Conservation (phyloP, 106 monocot genomes). For the Dioscorea alata region DNA sequence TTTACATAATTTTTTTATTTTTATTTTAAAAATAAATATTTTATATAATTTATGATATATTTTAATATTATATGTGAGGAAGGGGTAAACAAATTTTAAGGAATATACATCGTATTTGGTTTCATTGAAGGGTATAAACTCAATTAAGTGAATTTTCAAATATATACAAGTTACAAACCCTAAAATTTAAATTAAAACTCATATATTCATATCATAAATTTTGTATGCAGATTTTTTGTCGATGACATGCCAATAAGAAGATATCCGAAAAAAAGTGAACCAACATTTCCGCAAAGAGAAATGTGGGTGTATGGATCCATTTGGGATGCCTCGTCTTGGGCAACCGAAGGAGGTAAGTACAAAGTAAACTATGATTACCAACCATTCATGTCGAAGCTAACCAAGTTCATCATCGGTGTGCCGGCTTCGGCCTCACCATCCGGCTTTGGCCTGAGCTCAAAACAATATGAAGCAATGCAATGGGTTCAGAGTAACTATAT, state of each 20-base stretch:
- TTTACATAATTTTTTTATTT: too few species aligned
- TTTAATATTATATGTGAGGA: too few species aligned
- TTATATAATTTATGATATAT: too few species aligned
- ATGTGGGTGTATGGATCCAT: slow-evolving; percentile 91
- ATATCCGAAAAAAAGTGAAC: slow-evolving; percentile 38
- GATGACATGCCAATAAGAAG: slow-evolving; percentile 66
- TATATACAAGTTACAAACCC: too few species aligned
- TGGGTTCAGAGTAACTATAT: slow-evolving; percentile 68
- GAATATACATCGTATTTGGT: too few species aligned
- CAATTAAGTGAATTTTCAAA: too few species aligned
- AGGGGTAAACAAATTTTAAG: too few species aligned
- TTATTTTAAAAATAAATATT: too few species aligned
- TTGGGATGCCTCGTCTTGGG: slow-evolving; percentile 87
- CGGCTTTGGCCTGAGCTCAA: slow-evolving; percentile 42
- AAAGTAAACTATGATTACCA: slow-evolving; percentile 66
- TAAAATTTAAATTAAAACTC: too few species aligned
- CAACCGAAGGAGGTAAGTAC: slow-evolving; percentile 71
- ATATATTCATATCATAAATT: too few species aligned
- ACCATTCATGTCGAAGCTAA: slow-evolving; percentile 52
- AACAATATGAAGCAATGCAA: slow-evolving; percentile 47
- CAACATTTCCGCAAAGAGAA: slow-evolving; percentile 56
- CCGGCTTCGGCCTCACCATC: slow-evolving; percentile 22
- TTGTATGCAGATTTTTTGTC: slow-evolving; percentile 51
- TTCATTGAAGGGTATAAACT: too few species aligned
- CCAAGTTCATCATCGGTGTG: slow-evolving; percentile 33